Conservation (phyloP, 768 basidiomycete species). For the Stropharia rugosoannulata region DNA sequence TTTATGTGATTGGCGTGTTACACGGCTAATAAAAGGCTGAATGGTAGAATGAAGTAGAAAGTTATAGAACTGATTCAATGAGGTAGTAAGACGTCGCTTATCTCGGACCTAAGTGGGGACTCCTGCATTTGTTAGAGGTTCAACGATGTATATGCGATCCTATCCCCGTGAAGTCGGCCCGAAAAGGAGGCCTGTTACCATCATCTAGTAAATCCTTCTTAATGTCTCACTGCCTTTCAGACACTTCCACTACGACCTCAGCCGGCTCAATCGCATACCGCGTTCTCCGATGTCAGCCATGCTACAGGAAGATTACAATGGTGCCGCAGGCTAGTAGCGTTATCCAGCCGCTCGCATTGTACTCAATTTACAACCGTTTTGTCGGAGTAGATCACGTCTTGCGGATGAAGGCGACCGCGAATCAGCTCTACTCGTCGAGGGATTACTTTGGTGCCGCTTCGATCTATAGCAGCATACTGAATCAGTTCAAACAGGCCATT, state of each 20-base stretch:
- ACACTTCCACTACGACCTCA: not conserved
- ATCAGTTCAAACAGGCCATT: conserved; percentile 1
- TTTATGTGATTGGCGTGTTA: not conserved
- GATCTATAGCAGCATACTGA: conserved; percentile 11
- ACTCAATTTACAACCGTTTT: not conserved
- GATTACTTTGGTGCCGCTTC: conserved; percentile 5
- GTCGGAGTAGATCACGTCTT: not conserved
- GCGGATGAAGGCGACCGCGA: conserved; percentile 13
- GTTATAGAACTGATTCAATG: not conserved
- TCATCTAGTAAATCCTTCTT: too few species aligned
- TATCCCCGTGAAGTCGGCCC: too few species aligned
- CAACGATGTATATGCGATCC: not conserved
- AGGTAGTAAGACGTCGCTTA: not conserved
- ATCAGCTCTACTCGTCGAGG: conserved; percentile 6
- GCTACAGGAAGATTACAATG: too few species aligned
- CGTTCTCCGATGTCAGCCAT: too few species aligned
- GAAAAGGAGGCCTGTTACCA: too few species aligned
- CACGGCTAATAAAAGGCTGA: not conserved
- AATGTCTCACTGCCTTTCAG: not conserved
- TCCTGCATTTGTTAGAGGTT: not conserved
- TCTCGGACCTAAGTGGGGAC: not conserved
- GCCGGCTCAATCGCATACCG: too few species aligned
- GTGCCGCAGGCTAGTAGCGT: not conserved
- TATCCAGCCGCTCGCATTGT: not conserved
- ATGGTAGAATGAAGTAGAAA: not conserved